phyloP scores from a whole-genome alignment of 2,329 filamentous ascomycete genomes.

The Coniochaeta pulveracea region DNA sequence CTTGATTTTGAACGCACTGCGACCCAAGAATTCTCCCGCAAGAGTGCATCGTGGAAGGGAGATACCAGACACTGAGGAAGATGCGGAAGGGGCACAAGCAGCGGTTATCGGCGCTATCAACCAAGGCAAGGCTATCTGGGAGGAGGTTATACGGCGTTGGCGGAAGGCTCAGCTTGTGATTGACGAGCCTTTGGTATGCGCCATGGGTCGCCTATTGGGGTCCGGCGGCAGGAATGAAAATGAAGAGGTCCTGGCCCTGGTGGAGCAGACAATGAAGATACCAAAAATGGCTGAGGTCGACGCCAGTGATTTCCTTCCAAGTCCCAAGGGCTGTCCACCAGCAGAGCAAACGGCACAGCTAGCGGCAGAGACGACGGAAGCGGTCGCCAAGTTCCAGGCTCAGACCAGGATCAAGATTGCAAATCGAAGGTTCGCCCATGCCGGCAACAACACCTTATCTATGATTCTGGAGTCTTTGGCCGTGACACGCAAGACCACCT shows the following conservation, averaged over 20 bases:
- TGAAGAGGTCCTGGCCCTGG: constrained; percentile 60
- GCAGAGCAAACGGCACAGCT: constrained; percentile 2
- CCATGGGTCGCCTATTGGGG: constrained; percentile 72
- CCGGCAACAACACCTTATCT: constrained; percentile 49
- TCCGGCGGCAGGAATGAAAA: constrained; percentile 52
- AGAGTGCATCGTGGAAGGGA: no score
- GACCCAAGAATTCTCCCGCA: no score
- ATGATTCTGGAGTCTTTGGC: constrained; percentile 56
- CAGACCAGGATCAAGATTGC: neutral
- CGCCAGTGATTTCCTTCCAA: neutral
- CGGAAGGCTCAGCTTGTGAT: constrained; percentile 55
- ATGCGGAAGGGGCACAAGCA: neutral
- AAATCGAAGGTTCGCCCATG: neutral
- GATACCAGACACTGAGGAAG: constrained; percentile 9
- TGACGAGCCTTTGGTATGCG: constrained; percentile 67
- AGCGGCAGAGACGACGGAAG: neutral
- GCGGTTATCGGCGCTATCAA: constrained; percentile 37
- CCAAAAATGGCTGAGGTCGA: constrained; percentile 36
- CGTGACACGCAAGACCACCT: constrained; percentile 44
- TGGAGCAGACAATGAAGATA: constrained; percentile 76
- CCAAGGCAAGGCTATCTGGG: constrained; percentile 68
- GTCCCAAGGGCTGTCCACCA: neutral
- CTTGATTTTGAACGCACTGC: constrained; percentile 70
- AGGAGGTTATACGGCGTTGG: constrained; percentile 70
- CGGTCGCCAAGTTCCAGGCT: neutral